Conservation (phyloP, 306 rosid species). For the apple (Malus domestica) region ASM211411v1 NC_041800.1:23716733-23717232, state of each 20-base stretch:
- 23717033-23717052: not conserved
- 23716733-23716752: conserved; percentile 10
- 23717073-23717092: too few species aligned
- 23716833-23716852: not conserved
- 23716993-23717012: not conserved
- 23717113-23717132: not conserved
- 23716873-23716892: not conserved
- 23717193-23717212: too few species aligned
- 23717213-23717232: too few species aligned
- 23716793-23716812: conserved; percentile 9
- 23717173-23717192: too few species aligned
- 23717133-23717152: too few species aligned
- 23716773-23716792: conserved; percentile 21
- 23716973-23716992: not conserved
- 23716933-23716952: too few species aligned
- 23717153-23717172: too few species aligned
- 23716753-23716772: conserved; percentile 2
- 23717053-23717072: too few species aligned
- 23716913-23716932: too few species aligned
- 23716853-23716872: not conserved
- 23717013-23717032: not conserved
- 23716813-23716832: not conserved
- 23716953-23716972: too few species aligned
- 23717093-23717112: not conserved
- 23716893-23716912: not conserved